Evolutionary conservation across 2,329 filamentous ascomycete genomes (phyloP), one percentile per base, ranked within the genome.

Genomic region (Xylariaceae sp.): DNA sequence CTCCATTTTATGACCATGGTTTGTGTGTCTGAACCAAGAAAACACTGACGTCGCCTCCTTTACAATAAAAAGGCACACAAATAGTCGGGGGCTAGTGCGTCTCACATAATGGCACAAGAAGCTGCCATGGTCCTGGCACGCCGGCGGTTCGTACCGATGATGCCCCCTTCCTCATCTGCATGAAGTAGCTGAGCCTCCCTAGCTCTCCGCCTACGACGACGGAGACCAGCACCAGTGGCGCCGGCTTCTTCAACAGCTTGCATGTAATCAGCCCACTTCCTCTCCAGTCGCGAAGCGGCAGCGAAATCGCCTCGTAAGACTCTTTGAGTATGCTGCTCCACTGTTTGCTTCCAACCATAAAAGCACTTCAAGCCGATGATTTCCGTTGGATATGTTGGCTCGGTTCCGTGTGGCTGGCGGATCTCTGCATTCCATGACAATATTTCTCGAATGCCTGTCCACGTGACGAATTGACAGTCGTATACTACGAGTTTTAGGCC

Each of bases 221-320:
- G 77, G 2, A 79, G 74, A 6, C 87, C 83, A 1, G 77, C 78
- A 2, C 86, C 89, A 2, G 73, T 75, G 2, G 80, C 80, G 2
- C 86, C 87, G 0, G 87, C 89, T 66, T 96, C 92, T 67, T 96
- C 90, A 44, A 82, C 88, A 14, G 89, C 85, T 71, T 95, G 89
- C 90, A 96, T 96, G 67, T 90, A 95, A 47, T 95, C 87, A 0
- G 87, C 86, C 92, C 92, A 97, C 66, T 92, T 95, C 56, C 85
- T 79, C 73, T 96, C 91, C 17, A 97, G 75, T n/a, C 89, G 76
- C 35, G 77, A 78, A 1, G 94, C 94, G 1, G 87, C 78, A 0
- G 77, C 74, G 51, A 90, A 79, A 54, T 96, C 88, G 6, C 89
- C 89, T 5, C 81, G 76, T 45, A 95, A 68, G 1, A 96, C 89